A percentile compares a stretch with the other conserved stretches of the same genome.
phyloP scores from a whole-genome alignment of 2,329 filamentous ascomycete genomes.

The Claviceps sorghi region DNA sequence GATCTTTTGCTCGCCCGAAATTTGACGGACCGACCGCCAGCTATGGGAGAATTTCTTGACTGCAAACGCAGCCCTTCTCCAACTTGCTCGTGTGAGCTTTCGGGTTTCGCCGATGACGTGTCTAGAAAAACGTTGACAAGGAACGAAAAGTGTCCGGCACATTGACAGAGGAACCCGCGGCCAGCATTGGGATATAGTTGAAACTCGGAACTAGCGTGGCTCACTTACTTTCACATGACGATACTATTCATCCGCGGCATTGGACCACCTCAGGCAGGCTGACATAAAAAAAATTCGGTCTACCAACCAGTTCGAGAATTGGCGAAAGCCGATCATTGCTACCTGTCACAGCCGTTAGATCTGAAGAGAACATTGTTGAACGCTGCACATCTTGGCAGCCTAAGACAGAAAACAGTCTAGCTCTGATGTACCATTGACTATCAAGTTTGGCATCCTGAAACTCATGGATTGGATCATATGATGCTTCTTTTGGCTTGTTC shows the following conservation, averaged over 20 bases:
- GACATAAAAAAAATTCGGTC: too few species aligned
- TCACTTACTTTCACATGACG: conserved; percentile 22
- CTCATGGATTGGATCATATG: conserved; percentile 19
- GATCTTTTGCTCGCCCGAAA: too few species aligned
- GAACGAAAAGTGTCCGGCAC: conserved; percentile 17
- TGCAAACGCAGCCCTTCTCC: too few species aligned
- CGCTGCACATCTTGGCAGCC: neutral
- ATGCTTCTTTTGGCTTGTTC: conserved; percentile 17
- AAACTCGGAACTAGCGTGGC: conserved; percentile 15
- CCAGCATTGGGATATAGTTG: conserved; percentile 22
- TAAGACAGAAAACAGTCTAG: neutral
- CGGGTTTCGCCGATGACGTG: too few species aligned
- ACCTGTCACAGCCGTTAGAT: conserved; percentile 10
- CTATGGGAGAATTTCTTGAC: too few species aligned
- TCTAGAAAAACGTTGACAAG: conserved; percentile 13
- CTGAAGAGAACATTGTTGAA: neutral
- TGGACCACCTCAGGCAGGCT: too few species aligned
- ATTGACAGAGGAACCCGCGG: conserved; percentile 22
- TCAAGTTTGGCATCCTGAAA: conserved; percentile 22
- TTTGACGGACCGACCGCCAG: too few species aligned
- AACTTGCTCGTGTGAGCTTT: too few species aligned
- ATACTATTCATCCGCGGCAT: conserved; percentile 21
- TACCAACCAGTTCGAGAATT: too few species aligned
- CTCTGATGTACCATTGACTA: conserved; percentile 22
- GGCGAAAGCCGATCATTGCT: conserved; percentile 21